Conservation (phyloP, 2,329 filamentous ascomycete genomes). For the Calonectria henricotiae region DNA sequence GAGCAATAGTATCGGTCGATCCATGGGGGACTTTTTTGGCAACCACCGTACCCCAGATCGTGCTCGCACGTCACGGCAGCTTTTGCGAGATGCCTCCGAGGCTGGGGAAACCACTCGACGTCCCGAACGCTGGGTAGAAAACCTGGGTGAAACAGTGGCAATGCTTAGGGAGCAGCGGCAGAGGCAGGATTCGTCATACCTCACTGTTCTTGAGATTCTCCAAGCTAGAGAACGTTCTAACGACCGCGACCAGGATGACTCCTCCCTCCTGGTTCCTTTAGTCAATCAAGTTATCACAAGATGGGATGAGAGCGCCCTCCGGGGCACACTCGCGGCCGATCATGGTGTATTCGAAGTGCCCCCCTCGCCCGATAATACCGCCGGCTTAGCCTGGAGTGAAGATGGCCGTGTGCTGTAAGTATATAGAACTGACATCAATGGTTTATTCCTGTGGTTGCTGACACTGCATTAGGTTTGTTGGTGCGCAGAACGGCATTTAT, state of each 20-base stretch:
- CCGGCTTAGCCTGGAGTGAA: conserved; percentile 75
- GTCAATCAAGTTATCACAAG: conserved; percentile 59
- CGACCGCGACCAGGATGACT: conserved; percentile 58
- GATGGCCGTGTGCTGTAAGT: conserved; percentile 74
- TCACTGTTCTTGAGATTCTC: conserved; percentile 59
- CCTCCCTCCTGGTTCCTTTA: conserved; percentile 58
- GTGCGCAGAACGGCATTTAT: conserved; percentile 82
- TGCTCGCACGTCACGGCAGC: conserved; percentile 56
- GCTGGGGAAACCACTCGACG: conserved; percentile 44
- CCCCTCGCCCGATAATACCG: conserved; percentile 72
- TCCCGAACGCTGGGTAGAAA: conserved; percentile 56
- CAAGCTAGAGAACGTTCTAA: conserved; percentile 56
- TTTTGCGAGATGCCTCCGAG: conserved; percentile 53
- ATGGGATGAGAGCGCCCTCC: conserved; percentile 60
- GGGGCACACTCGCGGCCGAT: conserved; percentile 56
- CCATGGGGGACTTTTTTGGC: conserved; percentile 58
- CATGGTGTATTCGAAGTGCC: conserved; percentile 63
- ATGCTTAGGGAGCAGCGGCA: conserved; percentile 59
- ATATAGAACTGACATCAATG: neutral
- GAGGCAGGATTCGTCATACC: conserved; percentile 57
- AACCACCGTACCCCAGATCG: conserved; percentile 59
- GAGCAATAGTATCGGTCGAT: conserved; percentile 58
- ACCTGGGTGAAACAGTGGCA: conserved; percentile 57
- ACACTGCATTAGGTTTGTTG: conserved; percentile 68
- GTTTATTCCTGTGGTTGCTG: conserved; percentile 34